These are phyloP conservation scores for Plasmodium knowlesi DNA, from an alignment of 169 alveolate species.

Conservation along the genomic window DNA sequence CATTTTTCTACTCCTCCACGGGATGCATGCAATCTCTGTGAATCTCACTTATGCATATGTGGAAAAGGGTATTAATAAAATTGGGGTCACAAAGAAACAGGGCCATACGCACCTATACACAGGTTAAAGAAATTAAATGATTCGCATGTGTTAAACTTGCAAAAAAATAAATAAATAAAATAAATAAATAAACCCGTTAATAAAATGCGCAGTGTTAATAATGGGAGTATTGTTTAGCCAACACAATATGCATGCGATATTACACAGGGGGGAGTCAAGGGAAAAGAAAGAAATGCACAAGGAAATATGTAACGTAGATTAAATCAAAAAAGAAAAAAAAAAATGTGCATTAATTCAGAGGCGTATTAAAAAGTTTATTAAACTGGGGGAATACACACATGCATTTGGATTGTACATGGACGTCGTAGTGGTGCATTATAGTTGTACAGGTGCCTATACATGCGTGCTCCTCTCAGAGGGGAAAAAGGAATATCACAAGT, in stretches of 20 bases:
- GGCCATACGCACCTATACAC: background rate
- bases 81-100: background rate
- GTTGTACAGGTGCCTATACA: background rate
- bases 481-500: background rate
- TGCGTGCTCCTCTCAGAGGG: background rate
- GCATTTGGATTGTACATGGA: background rate
- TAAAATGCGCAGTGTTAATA: background rate
- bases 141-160: background rate
- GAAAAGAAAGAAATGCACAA: background rate
- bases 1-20: background rate
- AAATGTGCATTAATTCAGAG: background rate
- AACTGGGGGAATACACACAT: background rate
- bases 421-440: background rate
- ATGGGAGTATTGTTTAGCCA: background rate
- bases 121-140: background rate
- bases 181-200: background rate
- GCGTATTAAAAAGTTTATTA: background rate
- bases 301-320: background rate
- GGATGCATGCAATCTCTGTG: background rate
- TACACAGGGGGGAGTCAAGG: background rate
- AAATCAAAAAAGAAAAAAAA: background rate
- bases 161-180: too few relatives aligned
- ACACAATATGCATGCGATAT: background rate
- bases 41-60: background rate
- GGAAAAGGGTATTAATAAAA: too few relatives aligned